Conservation (phyloP, 192 early-diverging fungal genomes). For the Coemansia sp. region DNA sequence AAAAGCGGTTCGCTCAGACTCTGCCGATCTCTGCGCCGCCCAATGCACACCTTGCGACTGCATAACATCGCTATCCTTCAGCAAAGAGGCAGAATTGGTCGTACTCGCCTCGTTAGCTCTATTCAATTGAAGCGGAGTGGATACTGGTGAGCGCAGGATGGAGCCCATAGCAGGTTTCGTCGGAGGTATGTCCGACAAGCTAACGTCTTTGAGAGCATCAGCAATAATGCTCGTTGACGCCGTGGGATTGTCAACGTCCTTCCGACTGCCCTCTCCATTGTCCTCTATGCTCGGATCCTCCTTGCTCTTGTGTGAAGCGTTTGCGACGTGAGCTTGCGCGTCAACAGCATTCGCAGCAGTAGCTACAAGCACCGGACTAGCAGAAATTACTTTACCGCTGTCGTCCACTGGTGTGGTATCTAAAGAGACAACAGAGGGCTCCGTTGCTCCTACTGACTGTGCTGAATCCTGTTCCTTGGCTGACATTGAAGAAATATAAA, state of each 20-base stretch:
- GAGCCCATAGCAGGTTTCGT: neutral
- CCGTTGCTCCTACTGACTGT: neutral
- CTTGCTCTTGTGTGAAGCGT: neutral
- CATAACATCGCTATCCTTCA: constrained; percentile 21
- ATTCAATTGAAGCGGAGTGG: neutral
- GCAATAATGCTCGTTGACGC: neutral
- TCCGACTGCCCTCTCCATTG: neutral
- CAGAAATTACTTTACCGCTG: neutral
- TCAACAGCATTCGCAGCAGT: neutral
- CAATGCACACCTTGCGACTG: constrained; percentile 20
- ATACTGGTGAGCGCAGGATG: neutral
- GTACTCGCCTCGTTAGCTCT: neutral
- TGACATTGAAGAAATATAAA: neutral
- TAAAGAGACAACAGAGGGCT: neutral
- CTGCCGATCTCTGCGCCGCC: constrained; percentile 16
- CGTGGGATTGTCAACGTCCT: constrained; percentile 1
- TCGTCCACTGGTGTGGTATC: neutral
- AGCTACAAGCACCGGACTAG: neutral
- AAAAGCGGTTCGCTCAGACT: constrained; percentile 34
- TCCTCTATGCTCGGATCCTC: neutral
- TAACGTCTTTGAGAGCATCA: constrained; percentile 1
- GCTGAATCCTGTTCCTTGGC: neutral
- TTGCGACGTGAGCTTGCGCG: neutral
- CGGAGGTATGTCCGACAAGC: neutral
- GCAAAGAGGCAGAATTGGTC: neutral